Percentiles rank a stretch among this genome's conserved stretches.
Conservation (phyloP, 73 alveolate genomes). For the Effrenium voratum region DNA sequence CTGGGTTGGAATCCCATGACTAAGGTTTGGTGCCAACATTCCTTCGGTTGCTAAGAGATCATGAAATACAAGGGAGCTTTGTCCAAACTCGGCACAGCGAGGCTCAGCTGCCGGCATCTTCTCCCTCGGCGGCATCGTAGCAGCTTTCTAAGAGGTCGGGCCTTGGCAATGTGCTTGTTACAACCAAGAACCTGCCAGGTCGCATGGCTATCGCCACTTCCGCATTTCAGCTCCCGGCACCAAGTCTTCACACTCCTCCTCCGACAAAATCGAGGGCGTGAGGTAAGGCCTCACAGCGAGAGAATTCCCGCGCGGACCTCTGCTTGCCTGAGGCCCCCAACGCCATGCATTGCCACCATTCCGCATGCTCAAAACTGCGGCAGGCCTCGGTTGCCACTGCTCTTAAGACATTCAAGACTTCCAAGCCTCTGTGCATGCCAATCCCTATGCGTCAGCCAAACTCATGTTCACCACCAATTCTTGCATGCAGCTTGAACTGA, state of each 20-base stretch:
- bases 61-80: too few species aligned
- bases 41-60: too few species aligned
- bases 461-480: background rate
- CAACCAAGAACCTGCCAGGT: background rate
- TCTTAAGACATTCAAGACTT: background rate
- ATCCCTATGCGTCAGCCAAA: background rate
- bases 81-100: background rate
- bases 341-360: conserved; percentile 91
- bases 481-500: background rate
- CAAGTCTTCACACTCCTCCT: conserved; percentile 58
- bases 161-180: background rate
- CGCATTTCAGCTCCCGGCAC: conserved; percentile 4
- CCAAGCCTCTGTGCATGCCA: background rate
- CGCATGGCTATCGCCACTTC: background rate
- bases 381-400: conserved; percentile 11
- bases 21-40: too few species aligned
- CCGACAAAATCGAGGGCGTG: conserved; percentile 64
- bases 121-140: conserved; percentile 87
- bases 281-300: conserved; percentile 37
- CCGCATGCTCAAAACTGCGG: conserved; percentile 65
- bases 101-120: background rate
- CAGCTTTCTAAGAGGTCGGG: conserved; percentile 72
- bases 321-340: background rate
- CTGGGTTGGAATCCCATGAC: background rate
- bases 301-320: background rate